A percentile compares a stretch with the other conserved stretches of the same genome.
phyloP scores from a whole-genome alignment of 169 alveolate genomes.

The Plasmodium gonderi region DNA sequence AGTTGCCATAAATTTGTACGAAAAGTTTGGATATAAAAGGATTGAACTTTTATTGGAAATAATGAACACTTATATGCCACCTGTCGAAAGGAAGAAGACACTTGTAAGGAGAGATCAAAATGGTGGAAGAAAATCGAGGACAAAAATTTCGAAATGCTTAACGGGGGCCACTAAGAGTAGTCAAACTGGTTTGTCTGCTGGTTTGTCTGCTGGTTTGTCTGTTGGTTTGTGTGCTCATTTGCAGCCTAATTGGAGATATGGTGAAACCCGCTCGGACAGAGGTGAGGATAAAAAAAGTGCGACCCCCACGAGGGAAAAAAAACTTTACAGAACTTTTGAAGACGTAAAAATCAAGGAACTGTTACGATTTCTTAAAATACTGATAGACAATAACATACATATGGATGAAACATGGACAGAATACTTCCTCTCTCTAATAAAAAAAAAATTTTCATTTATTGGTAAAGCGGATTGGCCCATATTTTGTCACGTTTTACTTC shows the following conservation, averaged over 20 bases:
- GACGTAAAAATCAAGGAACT: slow-evolving; percentile 15
- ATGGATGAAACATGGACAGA: slow-evolving; percentile 32
- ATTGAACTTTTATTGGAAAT: background rate
- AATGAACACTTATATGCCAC: slow-evolving; percentile 13
- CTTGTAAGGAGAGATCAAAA: background rate
- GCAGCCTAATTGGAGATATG: no score
- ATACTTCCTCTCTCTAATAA: slow-evolving; percentile 23
- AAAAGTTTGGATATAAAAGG: background rate
- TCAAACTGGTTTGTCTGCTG: no score
- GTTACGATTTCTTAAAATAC: slow-evolving; percentile 5
- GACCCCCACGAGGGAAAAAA: background rate
- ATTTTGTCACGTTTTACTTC: slow-evolving; percentile 11
- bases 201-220: no score
- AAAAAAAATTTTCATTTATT: slow-evolving; percentile 5
- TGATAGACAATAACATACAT: slow-evolving; percentile 25
- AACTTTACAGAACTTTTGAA: background rate
- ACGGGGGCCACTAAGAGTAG: no score
- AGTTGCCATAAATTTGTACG: slow-evolving; percentile 3
- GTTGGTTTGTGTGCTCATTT: no score
- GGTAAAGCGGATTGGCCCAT: background rate
- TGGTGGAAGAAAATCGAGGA: background rate
- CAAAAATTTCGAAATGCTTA: no score
- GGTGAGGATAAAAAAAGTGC: background rate
- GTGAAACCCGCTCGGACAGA: background rate
- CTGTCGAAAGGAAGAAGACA: background rate